Base-by-base conservation (phyloP, 768 basidiomycete genomes). In the Xerocomellus intermedius region DNA sequence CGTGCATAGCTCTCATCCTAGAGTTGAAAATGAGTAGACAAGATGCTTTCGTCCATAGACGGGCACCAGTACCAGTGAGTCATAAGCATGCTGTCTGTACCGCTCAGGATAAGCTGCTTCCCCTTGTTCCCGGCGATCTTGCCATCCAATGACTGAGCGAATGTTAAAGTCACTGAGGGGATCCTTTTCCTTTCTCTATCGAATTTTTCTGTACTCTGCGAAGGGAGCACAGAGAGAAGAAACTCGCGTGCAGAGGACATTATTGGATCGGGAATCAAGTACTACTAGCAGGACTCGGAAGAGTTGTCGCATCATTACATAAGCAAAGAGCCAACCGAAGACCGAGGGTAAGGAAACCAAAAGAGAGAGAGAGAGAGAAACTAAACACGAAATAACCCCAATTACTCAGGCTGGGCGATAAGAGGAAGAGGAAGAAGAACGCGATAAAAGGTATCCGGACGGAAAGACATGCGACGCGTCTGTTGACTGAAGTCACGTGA, bases 1-100 rank as follows among this genome's bases (percentile, higher is more conserved):
- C 92, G 72, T 98, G 96, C 80, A 92, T 82, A 0, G 91, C 79
- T 58, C 96, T 78, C 83, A 98, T 84, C 86, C 94, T 96, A 59
- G 47, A 45, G 56, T 45, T 19, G 22, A 17, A 48, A 30, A 37
- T 62, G 42, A 46, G 49, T 30, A 41, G 26, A 47, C 17, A 32
- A 35, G 10, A 19, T 28, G 30, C 17, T 39, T 50, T 51, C 24
- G 33, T 37, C 19, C 43, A 36, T 22, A 32, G 21, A 54, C 10
- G 38, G 17, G 24, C 10, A 33, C 14, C 2, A 60, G 58, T 64
- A 93, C 94, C 91, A 90, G 70, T 98, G 96, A 12, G 96, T 98
- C 88, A 99, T 92, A 39, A 82, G 59, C 86, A 95, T 87, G 70
- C 89, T 93, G 64, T 97, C 90, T 43, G 77, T 73, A 8, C 96